Conservation (phyloP, 306 rosid species). For the Fragaria vesca region DNA sequence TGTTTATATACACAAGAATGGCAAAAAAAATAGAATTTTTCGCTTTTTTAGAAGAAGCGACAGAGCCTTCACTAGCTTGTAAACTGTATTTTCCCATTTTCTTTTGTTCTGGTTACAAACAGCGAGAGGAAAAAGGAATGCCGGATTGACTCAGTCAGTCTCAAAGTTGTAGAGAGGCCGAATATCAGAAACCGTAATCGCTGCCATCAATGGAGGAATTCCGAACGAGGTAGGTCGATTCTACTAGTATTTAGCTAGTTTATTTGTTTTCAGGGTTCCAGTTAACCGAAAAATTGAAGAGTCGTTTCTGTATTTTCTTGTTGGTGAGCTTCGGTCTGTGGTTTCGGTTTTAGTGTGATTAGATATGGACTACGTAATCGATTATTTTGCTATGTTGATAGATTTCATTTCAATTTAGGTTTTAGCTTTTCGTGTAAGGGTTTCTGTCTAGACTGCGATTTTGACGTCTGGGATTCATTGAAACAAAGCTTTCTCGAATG, state of each 20-base stretch:
- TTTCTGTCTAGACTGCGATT: not conserved
- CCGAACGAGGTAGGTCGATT: not conserved
- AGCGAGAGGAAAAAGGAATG: not conserved
- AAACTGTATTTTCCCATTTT: not conserved
- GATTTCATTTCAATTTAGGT: slow-evolving; percentile 1
- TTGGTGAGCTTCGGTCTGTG: not conserved
- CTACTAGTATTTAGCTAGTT: not conserved
- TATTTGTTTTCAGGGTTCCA: not conserved
- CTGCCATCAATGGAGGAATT: not conserved
- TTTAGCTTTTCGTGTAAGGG: not conserved
- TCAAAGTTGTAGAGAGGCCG: not conserved
- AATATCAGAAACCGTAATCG: slow-evolving; percentile 10
- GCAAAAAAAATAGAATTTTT: too few relatives aligned
- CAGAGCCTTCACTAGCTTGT: not conserved
- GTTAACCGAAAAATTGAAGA: not conserved
- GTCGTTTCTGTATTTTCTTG: not conserved
- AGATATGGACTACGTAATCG: not conserved
- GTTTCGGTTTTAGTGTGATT: not conserved
- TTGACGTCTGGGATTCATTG: not conserved
- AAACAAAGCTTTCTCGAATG: not conserved
- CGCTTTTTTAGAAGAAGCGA: not conserved
- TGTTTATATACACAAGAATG: too few relatives aligned
- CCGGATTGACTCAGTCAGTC: not conserved
- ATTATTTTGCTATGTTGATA: not conserved
- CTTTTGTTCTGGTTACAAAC: not conserved